A percentile compares a stretch with the other conserved stretches of the same genome.
Evolutionary conservation across 306 rosid genomes (phyloP).

Genomic region (Adenanthera pavonina): DNA sequence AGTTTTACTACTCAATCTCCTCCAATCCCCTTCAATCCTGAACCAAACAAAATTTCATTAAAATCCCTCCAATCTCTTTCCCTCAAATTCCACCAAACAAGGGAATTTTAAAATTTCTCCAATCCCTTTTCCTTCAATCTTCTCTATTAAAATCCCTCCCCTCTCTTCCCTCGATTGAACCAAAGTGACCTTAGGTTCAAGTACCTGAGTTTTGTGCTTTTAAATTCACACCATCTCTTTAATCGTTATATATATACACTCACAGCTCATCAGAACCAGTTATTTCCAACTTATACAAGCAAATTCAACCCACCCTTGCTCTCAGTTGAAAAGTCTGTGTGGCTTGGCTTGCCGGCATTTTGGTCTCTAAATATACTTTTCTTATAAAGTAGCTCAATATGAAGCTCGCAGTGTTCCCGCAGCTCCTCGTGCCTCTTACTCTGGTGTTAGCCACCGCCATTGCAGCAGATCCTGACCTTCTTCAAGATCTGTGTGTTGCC

Average conservation of each 20-base stretch:
- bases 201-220: constrained; percentile 38
- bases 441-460: constrained; percentile 42
- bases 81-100: too few relatives aligned
- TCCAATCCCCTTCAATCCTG: too few relatives aligned
- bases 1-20: too few relatives aligned
- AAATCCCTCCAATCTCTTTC: too few relatives aligned
- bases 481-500: constrained; percentile 93
- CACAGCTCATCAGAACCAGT: neutral
- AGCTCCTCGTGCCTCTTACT: constrained; percentile 48
- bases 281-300: constrained; percentile 9
- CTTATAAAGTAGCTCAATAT: constrained; percentile 25
- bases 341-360: neutral
- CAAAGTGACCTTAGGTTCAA: constrained; percentile 18
- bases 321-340: constrained; percentile 8
- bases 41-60: too few relatives aligned
- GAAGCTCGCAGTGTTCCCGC: constrained; percentile 37
- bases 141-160: too few relatives aligned
- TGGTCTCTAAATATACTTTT: neutral
- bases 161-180: too few relatives aligned
- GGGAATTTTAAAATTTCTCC: too few relatives aligned
- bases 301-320: neutral
- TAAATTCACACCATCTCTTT: constrained; percentile 34
- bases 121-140: too few relatives aligned
- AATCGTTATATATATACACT: constrained; percentile 24
- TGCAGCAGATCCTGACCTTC: constrained; percentile 77